Evolutionary conservation across 768 basidiomycete species (phyloP), one percentile per base, ranked within the genome.

Genomic region (Xerocomellus amylosporus): DNA sequence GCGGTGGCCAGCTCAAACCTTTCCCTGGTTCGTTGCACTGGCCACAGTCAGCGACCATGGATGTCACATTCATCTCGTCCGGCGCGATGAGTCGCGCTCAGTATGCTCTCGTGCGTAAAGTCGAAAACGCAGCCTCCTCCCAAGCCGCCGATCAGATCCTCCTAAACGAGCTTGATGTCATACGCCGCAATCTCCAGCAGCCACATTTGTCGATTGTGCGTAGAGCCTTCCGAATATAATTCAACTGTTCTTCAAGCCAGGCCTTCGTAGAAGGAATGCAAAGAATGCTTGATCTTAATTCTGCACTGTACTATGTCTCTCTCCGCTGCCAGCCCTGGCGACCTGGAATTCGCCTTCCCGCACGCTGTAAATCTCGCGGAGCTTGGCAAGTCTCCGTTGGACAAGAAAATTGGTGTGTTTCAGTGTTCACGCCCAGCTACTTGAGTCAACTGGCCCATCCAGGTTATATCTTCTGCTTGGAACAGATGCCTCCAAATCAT

Each of bases 381-480:
- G 63, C 81, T 82, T 12, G 88, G 88, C 3, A 71, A 68, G 41
- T 80, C 72, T 10, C 69, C 85, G 8, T 76, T 79, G 60, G 79
- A 87, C 63, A 87, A 88, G 72, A 76, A 85, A 56, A 85, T 85
- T 65, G 90, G 88, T 84, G 60, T 22, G 71, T 61, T 17, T 47
- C 5, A 20, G 26, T 31, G 38, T 46, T 47, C 42, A 60, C 4
- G 3, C 8, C 19, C 12, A 13, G 13, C 36, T 39, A 40, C 58
- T 26, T 15, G 37, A 47, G 8, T 41, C 22, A 57, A 56, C 34
- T 39, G 45, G 28, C 8, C 10, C 24, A 50, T 42, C 24, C 59
- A 93, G 90, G 90, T 13, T 93, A 93, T 71, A 70, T 86, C 8
- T 92, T 90, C 65, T 92, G 90, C 64, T 69, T 78, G 49, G 83